Conservation (phyloP, 2,329 filamentous ascomycete species). For the Calonectria henricotiae region DNA sequence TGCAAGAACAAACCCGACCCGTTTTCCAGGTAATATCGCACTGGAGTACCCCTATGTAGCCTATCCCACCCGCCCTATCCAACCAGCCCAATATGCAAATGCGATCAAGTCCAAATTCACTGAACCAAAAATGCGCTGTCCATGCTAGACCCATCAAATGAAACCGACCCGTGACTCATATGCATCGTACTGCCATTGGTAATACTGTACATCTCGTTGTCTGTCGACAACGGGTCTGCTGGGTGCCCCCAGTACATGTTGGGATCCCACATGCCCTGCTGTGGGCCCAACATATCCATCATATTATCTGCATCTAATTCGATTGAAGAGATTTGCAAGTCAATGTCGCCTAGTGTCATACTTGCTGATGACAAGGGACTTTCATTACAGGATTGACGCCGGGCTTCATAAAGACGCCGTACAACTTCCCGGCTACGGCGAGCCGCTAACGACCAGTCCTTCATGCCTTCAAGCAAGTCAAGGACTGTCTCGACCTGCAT, state of each 20-base stretch:
- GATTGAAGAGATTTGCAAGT: conserved; percentile 66
- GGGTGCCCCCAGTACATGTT: conserved; percentile 54
- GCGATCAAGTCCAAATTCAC: conserved; percentile 9
- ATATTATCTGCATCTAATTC: conserved; percentile 69
- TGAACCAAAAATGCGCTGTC: conserved; percentile 34
- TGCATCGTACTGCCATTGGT: conserved; percentile 32
- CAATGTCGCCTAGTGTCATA: conserved; percentile 66
- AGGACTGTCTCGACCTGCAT: conserved; percentile 73
- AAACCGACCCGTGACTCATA: conserved; percentile 33
- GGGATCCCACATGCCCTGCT: conserved; percentile 71
- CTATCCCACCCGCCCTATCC: conserved; percentile 3
- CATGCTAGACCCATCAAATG: conserved; percentile 32
- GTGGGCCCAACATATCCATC: conserved; percentile 68
- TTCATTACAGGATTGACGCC: conserved; percentile 42
- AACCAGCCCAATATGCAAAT: conserved; percentile 14
- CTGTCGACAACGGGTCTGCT: conserved; percentile 27
- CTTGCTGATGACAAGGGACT: conserved; percentile 64
- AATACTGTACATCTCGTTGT: conserved; percentile 36
- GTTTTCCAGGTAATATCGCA: background rate
- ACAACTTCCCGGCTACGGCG: conserved; percentile 76
- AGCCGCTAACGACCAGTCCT: conserved; percentile 77
- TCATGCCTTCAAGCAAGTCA: conserved; percentile 75
- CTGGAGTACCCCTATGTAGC: conserved; percentile 10
- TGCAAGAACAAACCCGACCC: background rate
- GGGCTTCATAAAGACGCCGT: conserved; percentile 75